phyloP scores from a whole-genome alignment of 2,329 filamentous ascomycete species.

The Trichoderma oligosporum region DNA sequence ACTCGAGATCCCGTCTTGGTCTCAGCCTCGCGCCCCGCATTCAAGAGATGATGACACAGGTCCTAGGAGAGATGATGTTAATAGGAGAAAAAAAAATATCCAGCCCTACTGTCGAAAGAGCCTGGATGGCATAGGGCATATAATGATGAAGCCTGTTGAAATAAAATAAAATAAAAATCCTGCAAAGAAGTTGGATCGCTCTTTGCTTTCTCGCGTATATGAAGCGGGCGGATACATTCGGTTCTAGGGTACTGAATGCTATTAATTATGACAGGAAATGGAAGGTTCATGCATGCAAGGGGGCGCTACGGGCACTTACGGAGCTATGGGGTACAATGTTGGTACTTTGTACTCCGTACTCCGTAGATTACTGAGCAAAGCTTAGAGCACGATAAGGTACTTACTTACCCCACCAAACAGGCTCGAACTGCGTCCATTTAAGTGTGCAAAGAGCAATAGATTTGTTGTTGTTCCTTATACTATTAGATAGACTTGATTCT shows the following conservation, averaged over 20 bases:
- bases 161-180: too few species aligned
- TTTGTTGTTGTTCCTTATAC: too few species aligned
- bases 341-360: too few species aligned
- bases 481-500: too few species aligned
- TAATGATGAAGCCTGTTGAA: not conserved
- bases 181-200: not conserved
- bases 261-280: constrained; percentile 3
- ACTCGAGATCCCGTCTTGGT: constrained; percentile 1
- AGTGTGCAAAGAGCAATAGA: too few species aligned
- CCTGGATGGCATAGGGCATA: not conserved
- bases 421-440: too few species aligned
- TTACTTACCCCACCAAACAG: too few species aligned
- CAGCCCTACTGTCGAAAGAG: not conserved
- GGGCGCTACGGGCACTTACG: constrained; percentile 14
- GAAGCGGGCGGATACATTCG: constrained; percentile 6
- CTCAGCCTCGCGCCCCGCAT: constrained; percentile 15
- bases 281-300: constrained; percentile 4
- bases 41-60: constrained; percentile 6
- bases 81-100: not conserved
- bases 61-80: not conserved
- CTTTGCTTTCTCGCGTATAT: not conserved
- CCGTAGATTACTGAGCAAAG: not conserved
- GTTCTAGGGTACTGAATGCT: constrained; percentile 6
- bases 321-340: not conserved
- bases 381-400: not conserved